phyloP scores from a whole-genome alignment of 306 rosid species.

The Psophocarpus tetragonolobus region DNA sequence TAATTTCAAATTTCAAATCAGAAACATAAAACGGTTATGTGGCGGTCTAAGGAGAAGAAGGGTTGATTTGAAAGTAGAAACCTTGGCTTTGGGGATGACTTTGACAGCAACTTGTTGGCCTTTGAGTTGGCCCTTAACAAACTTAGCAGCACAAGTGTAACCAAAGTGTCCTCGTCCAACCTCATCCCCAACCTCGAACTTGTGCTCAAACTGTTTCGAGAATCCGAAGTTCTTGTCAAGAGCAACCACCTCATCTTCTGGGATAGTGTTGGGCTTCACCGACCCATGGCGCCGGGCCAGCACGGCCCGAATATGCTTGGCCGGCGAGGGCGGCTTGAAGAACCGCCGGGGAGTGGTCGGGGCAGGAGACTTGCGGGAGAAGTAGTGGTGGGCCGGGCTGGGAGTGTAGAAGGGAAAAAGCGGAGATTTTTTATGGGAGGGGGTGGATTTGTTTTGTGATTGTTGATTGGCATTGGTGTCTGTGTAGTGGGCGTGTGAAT shows the following conservation, averaged over 20 bases:
- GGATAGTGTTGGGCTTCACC: slow-evolving; percentile 75
- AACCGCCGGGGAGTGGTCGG: slow-evolving; percentile 68
- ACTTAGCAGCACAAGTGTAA: slow-evolving; percentile 71
- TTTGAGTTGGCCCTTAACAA: slow-evolving; percentile 72
- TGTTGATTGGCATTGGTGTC: background rate
- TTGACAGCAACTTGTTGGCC: slow-evolving; percentile 83
- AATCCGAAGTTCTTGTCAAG: slow-evolving; percentile 89
- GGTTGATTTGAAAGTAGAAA: background rate
- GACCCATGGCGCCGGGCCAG: slow-evolving; percentile 77
- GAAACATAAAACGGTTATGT: background rate
- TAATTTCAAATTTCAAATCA: background rate
- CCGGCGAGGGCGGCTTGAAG: slow-evolving; percentile 89
- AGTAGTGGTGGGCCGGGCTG: slow-evolving; percentile 72
- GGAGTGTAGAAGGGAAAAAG: slow-evolving; percentile 77
- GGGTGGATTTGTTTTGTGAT: slow-evolving; percentile 16
- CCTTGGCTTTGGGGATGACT: slow-evolving; percentile 90
- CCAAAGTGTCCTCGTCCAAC: slow-evolving; percentile 95
- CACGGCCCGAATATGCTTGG: slow-evolving; percentile 76
- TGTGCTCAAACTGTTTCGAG: slow-evolving; percentile 70
- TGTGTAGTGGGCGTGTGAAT: slow-evolving; percentile 24
- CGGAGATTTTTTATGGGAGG: slow-evolving; percentile 63
- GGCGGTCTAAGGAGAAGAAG: background rate
- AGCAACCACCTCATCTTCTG: slow-evolving; percentile 53
- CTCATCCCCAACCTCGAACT: slow-evolving; percentile 83
- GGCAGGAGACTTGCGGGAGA: slow-evolving; percentile 84